Base-by-base conservation (phyloP, 2,329 filamentous ascomycete genomes). In the Cyanodermella asteris region DNA sequence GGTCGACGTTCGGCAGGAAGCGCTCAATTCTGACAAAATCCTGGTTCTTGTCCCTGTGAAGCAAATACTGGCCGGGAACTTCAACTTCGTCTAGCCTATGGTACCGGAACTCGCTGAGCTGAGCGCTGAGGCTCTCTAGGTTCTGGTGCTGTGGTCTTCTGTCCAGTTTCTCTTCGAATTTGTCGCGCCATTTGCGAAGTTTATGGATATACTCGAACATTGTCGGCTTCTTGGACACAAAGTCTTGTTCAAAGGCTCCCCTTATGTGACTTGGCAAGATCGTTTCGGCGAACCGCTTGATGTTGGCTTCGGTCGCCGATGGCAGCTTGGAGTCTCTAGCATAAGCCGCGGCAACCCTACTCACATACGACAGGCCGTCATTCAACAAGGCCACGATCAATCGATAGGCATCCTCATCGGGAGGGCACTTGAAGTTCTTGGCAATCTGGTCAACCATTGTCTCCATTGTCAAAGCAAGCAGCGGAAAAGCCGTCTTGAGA, bases 131-230 rank as follows among this genome's bases (percentile, higher is more conserved):
- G 15, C 61, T 62, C 47, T 97, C 87, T 7, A 99, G 59, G 24
- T 74, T 72, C 25, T 73, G 65, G 20, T 62, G 67, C 14, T 70
- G 64, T 19, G 70, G 59, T 25, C 87, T 67, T 12, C 82, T 73
- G 45, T 99, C 87, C 24, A 97, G 68, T 48, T 91, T 91, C 55
- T 94, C 82, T 46, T 94, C 87, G 38, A 97, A 93, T 45, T 91
- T 87, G 51, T 93, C 87, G 26, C 90, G 70, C 87, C 87, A 99
- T 37, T 72, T 75, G 22, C 87, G 74, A 26, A 97, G 59, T 48
- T 93, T 94, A 47, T 91, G 80, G 33, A 97, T 94, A 54, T 99
- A 99, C 46, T 93, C 82, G 44, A 76, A 75, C 81, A 97, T 93
- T 2, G 82, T 94, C 3, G 87, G 90, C 49, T 91, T 93, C 43